Base-by-base conservation (phyloP, 805 yeast genomes). In the Nakazawaea anatomiae region DNA sequence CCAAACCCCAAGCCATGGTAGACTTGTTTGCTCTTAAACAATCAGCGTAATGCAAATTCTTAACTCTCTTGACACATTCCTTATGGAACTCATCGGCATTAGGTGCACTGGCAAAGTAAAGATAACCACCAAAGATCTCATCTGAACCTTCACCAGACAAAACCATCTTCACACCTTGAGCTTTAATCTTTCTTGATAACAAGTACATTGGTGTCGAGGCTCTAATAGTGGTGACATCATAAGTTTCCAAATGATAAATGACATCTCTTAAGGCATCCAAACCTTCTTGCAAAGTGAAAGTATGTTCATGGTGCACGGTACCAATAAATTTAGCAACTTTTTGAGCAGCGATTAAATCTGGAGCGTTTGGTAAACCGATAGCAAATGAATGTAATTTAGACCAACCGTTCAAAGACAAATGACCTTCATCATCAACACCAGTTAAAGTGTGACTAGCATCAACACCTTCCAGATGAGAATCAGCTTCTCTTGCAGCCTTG, bases 1-100 rank as follows among this genome's bases (percentile, higher is more conserved):
- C 99, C 57, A 94, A 80, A 71, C 99, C 99, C 99, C 99, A 94
- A 42, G 99, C 98, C 97, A 94, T 89, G 53, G 99, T 94, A 35
- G 97, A 91, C 75, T 94, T 94, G 87, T 94, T 94, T 58, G 99
- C 99, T 73, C 99, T 86, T 68, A 94, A 76, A 77, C 98, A 92
- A 76, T 94, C 99, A 55, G 98, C 89, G 60, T 83, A 83, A 72
- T 94, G 97, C 73, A 94, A 79, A 92, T 94, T 91, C 79, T 94
- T 89, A 62, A 94, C 97, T 71, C 99, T 82, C 75, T 86, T 78
- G 56, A 94, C 96, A 73, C 95, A 87, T 76, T 94, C 99, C 55
- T 82, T 75, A 73, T 94, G 98, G 90, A 94, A 94, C 63, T 89
- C 99, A 52, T 75, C 76, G 49, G 96, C 85, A 53, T 87, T 76